phyloP scores from a whole-genome alignment of 805 yeast species.

The Myxozyma kluyveri region DNA sequence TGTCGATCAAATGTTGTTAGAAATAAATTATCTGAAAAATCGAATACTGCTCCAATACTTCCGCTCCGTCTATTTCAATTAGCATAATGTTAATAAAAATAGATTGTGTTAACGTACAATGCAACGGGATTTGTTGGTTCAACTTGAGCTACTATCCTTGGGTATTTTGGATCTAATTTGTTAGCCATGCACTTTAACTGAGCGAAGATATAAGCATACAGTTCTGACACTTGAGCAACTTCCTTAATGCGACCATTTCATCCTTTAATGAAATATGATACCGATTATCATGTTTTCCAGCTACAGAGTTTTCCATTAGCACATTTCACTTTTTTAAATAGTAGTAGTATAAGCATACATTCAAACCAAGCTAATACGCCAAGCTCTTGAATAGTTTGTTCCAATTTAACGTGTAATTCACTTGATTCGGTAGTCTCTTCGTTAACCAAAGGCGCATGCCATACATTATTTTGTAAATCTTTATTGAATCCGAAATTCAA shows the following conservation, averaged over 20 bases:
- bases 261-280: constrained; percentile 14
- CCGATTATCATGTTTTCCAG: constrained; percentile 12
- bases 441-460: constrained; percentile 21
- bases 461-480: constrained; percentile 11
- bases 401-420: constrained; percentile 1
- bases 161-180: background rate
- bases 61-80: constrained; percentile 45
- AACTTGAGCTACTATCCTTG: constrained; percentile 4
- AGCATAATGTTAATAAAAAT: background rate
- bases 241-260: constrained; percentile 9
- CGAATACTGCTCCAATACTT: constrained; percentile 48
- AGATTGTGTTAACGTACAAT: constrained; percentile 3
- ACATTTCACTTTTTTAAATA: too few relatives aligned
- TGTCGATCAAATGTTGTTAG: constrained; percentile 48
- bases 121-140: constrained; percentile 17
- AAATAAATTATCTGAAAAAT: constrained; percentile 51
- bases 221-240: constrained; percentile 1
- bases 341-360: constrained; percentile 10
- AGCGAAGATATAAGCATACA: constrained; percentile 4
- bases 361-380: constrained; percentile 13
- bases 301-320: too few relatives aligned
- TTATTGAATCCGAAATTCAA: constrained; percentile 16
- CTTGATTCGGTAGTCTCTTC: constrained; percentile 9
- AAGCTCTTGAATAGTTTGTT: constrained; percentile 18
- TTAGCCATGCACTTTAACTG: too few relatives aligned